Evolutionary conservation across 2,329 filamentous ascomycete genomes (phyloP).

Genomic region (Trichoderma sp.): DNA sequence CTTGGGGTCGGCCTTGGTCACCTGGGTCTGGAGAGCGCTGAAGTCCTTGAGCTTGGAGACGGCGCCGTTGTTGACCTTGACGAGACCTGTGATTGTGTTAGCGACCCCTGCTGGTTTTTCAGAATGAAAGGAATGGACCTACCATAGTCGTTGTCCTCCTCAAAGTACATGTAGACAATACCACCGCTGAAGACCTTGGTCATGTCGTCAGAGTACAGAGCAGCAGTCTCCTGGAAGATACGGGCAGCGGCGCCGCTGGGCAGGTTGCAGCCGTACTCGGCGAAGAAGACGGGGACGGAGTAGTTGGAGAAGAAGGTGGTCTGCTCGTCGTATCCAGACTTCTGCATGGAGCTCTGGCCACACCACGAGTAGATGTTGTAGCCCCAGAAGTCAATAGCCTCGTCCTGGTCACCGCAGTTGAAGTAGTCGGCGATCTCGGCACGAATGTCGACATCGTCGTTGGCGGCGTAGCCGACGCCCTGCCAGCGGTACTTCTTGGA

Average conservation of each 20-base stretch:
- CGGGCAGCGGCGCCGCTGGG: constrained; percentile 62
- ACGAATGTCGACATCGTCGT: constrained; percentile 85
- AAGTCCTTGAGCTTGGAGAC: constrained; percentile 76
- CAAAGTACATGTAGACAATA: constrained; percentile 98
- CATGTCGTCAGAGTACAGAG: constrained; percentile 82
- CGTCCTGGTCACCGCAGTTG: constrained; percentile 72
- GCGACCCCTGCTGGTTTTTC: too few species aligned
- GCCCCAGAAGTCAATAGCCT: constrained; percentile 93
- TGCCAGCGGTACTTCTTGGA: constrained; percentile 73
- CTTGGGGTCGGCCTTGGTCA: constrained; percentile 67
- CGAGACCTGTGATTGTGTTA: constrained; percentile 58
- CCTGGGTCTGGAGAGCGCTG: constrained; percentile 68
- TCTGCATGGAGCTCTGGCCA: constrained; percentile 73
- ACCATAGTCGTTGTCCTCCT: constrained; percentile 89
- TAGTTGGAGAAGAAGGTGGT: constrained; percentile 86
- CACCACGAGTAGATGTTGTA: constrained; percentile 99
- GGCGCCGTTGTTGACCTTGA: constrained; percentile 58
- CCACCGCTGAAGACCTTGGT: constrained; percentile 86
- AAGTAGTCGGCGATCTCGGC: constrained; percentile 86
- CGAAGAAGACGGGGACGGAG: constrained; percentile 95
- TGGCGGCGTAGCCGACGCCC: constrained; percentile 93
- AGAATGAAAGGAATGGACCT: too few species aligned
- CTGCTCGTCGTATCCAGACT: constrained; percentile 80
- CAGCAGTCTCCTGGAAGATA: constrained; percentile 80
- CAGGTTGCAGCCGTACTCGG: constrained; percentile 95